A percentile compares a stretch with the other conserved stretches of the same genome.
Evolutionary conservation across 2,329 filamentous ascomycete species (phyloP).

Genomic region (Xylogone sp.): DNA sequence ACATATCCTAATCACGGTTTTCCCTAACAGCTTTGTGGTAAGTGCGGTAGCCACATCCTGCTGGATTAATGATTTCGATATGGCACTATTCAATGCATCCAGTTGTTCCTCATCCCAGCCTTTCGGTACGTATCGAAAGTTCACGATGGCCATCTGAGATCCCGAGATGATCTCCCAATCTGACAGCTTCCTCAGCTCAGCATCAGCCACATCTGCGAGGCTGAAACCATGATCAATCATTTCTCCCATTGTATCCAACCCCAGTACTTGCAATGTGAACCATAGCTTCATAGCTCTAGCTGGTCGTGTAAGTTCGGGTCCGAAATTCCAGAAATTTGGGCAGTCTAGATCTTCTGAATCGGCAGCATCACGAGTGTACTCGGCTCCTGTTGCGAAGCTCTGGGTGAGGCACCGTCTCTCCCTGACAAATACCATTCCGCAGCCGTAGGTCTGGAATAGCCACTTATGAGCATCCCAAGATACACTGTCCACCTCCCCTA

Average conservation of each 20-base stretch:
- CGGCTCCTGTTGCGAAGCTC: constrained; percentile 12
- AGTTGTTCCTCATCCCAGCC: neutral
- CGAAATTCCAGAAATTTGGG: constrained; percentile 16
- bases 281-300: constrained; percentile 25
- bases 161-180: neutral
- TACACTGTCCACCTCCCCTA: constrained; percentile 18
- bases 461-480: constrained; percentile 11
- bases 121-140: neutral
- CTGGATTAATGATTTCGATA: neutral
- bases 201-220: neutral
- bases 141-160: neutral
- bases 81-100: neutral
- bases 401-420: constrained; percentile 6
- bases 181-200: neutral
- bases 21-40: neutral
- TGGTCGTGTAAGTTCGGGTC: constrained; percentile 18
- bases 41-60: neutral
- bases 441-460: constrained; percentile 4
- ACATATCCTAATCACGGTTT: neutral
- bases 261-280: constrained; percentile 17
- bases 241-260: constrained; percentile 11
- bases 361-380: constrained; percentile 5
- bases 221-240: constrained; percentile 17
- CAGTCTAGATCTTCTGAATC: constrained; percentile 5
- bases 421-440: constrained; percentile 18